Base-by-base conservation (phyloP, 805 yeast species). In the Ogataea minuta region DNA sequence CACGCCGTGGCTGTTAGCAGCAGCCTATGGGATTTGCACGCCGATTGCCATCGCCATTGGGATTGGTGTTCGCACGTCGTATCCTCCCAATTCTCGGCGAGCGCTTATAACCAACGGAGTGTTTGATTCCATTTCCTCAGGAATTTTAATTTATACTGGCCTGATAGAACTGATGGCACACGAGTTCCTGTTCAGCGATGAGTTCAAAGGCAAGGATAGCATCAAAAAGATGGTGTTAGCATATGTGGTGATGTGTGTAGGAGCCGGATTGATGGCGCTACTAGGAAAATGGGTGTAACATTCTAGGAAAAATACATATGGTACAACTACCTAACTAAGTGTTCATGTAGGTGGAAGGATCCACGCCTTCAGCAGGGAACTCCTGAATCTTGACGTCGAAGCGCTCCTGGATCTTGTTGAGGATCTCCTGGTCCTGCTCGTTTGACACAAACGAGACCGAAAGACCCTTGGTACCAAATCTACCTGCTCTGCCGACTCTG, bases 401-500 rank as follows among this genome's bases (percentile, higher is more conserved):
- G 71, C 98, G 82, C 55, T 87, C 95, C 74, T 93, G 99, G 63
- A 93, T 93, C 70, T 88, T 84, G 59, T 77, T 84, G 66, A 93
- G 76, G 29, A 90, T 85, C 69, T 83, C 87, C 67, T 88, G 89
- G 62, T 93, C 99, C 49, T 81, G 91, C 57, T 80, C 84, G 43
- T 81, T 74, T 29, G 93, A 74, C 39, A 93, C 93, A 51, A 91
- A 86, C 28, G 96, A 87, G 43, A 93, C 77, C 38, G 97, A 95
- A 57, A 93, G 80, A 72, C 99, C 99, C 74, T 91, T 91, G 63
- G 99, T 91, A 74, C 99, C 99, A 59, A 91, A 91, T 78, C 99
- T 90, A 71, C 99, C 99, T 54, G 99, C 99, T 80, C 99, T 89
- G 63, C 99, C 99, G 49, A 91, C 99, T 74, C 99, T 88, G 75